Percentiles rank a stretch among this genome's conserved stretches.
phyloP scores from a whole-genome alignment of 352 stramenopile species.

The Globisporangium nodosum region DNA sequence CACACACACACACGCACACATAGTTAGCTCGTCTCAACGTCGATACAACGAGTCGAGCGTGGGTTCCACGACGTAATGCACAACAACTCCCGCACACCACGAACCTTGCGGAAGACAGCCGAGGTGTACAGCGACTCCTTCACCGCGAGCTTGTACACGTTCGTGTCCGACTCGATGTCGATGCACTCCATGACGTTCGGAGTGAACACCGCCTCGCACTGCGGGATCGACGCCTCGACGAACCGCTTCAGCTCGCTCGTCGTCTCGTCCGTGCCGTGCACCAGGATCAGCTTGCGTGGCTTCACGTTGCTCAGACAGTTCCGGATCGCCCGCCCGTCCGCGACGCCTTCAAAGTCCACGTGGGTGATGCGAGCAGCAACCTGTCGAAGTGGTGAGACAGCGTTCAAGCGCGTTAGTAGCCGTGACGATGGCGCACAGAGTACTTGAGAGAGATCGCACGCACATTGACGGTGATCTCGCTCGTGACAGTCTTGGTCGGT shows the following conservation, averaged over 20 bases:
- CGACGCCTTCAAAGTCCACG: slow-evolving; percentile 83
- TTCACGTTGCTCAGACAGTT: slow-evolving; percentile 88
- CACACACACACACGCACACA: background rate
- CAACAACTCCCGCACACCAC: background rate
- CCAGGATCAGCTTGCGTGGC: slow-evolving; percentile 83
- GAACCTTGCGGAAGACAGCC: slow-evolving; percentile 75
- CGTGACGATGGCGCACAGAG: background rate
- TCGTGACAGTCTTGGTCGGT: slow-evolving; percentile 79
- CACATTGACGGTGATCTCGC: slow-evolving; percentile 57
- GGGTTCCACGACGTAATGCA: too few species aligned
- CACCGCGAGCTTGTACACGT: slow-evolving; percentile 85
- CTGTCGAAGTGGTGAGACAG: slow-evolving; percentile 13
- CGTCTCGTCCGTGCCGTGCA: slow-evolving; percentile 78
- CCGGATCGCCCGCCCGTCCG: slow-evolving; percentile 79
- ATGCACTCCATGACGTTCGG: slow-evolving; percentile 86
- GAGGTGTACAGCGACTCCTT: slow-evolving; percentile 86
- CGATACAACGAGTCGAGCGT: background rate
- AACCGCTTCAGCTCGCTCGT: slow-evolving; percentile 81
- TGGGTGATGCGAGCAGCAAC: slow-evolving; percentile 70
- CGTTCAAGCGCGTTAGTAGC: background rate
- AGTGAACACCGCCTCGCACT: slow-evolving; percentile 84
- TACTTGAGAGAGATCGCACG: background rate
- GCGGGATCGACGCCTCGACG: slow-evolving; percentile 74
- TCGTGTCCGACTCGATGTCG: slow-evolving; percentile 88
- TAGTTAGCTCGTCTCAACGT: background rate